Conservation (phyloP, 2,329 filamentous ascomycete genomes). For the Aspergillus fijiensis region DNA sequence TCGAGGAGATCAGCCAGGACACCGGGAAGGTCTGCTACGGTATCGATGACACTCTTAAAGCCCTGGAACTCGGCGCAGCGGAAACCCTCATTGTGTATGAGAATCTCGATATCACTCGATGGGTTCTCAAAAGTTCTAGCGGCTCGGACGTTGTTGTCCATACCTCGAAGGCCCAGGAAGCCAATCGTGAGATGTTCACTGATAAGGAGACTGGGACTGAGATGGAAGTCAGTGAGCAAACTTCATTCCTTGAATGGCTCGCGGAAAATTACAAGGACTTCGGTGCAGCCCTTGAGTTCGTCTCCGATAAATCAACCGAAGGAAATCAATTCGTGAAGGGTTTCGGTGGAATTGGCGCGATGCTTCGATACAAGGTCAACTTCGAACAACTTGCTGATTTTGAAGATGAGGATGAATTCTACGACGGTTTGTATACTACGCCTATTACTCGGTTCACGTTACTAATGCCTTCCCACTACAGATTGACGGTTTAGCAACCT, state of each 20-base stretch:
- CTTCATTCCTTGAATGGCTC: conserved; percentile 98
- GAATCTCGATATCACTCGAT: conserved; percentile 92
- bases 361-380: conserved; percentile 99
- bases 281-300: conserved; percentile 91
- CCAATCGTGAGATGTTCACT: conserved; percentile 80
- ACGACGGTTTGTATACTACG: conserved; percentile 58
- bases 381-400: conserved; percentile 97
- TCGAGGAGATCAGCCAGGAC: conserved; percentile 98
- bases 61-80: conserved; percentile 89
- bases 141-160: conserved; percentile 75
- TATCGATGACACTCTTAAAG: conserved; percentile 96
- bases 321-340: conserved; percentile 99
- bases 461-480: conserved; percentile 31
- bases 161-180: conserved; percentile 83
- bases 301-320: conserved; percentile 94
- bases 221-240: conserved; percentile 88
- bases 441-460: not conserved
- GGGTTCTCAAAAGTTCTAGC: conserved; percentile 76
- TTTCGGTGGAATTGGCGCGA: conserved; percentile 95
- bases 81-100: conserved; percentile 96
- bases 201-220: conserved; percentile 95
- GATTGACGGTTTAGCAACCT: conserved; percentile 91
- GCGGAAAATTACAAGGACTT: conserved; percentile 98
- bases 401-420: conserved; percentile 90
- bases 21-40: conserved; percentile 97